phyloP scores from a whole-genome alignment of 768 basidiomycete species.

The Amanita brunnescens region DNA sequence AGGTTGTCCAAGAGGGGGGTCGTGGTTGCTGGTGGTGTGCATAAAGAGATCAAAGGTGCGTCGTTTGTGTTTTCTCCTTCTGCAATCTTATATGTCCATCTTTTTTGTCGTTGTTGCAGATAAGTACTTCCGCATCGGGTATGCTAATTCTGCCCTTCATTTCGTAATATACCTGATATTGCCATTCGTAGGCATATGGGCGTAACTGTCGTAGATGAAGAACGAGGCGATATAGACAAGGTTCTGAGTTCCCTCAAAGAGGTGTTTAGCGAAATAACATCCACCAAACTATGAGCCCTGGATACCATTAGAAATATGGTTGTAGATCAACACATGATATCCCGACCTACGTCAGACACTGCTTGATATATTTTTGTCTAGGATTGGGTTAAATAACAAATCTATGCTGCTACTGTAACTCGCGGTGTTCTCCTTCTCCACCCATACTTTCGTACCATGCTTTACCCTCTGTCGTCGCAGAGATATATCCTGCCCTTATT shows the following conservation, averaged over 20 bases:
- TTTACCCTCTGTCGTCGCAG: constrained; percentile 74
- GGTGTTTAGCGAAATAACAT: constrained; percentile 34
- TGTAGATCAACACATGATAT: too few species aligned
- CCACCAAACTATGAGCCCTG: not conserved
- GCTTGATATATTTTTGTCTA: too few species aligned
- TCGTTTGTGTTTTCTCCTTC: constrained; percentile 6
- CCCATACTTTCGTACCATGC: constrained; percentile 84
- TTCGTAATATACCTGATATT: constrained; percentile 2
- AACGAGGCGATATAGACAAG: constrained; percentile 69
- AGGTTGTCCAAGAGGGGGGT: constrained; percentile 63
- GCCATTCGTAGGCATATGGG: constrained; percentile 81
- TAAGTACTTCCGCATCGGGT: constrained; percentile 90
- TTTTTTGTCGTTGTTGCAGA: constrained; percentile 28
- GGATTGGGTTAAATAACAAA: not conserved
- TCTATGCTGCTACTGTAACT: not conserved
- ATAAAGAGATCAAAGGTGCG: constrained; percentile 74
- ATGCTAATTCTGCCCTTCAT: constrained; percentile 15
- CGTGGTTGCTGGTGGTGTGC: constrained; percentile 83
- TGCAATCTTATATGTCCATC: not conserved
- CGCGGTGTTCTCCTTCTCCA: constrained; percentile 49
- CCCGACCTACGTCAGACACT: too few species aligned
- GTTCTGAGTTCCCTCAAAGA: constrained; percentile 60
- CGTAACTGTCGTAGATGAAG: constrained; percentile 59
- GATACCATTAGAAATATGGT: not conserved
- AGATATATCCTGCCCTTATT: constrained; percentile 85